Evolutionary conservation across 1,139 yeast species (phyloP), one percentile per base, ranked within the genome.

Genomic region (Diutina catenulata): DNA sequence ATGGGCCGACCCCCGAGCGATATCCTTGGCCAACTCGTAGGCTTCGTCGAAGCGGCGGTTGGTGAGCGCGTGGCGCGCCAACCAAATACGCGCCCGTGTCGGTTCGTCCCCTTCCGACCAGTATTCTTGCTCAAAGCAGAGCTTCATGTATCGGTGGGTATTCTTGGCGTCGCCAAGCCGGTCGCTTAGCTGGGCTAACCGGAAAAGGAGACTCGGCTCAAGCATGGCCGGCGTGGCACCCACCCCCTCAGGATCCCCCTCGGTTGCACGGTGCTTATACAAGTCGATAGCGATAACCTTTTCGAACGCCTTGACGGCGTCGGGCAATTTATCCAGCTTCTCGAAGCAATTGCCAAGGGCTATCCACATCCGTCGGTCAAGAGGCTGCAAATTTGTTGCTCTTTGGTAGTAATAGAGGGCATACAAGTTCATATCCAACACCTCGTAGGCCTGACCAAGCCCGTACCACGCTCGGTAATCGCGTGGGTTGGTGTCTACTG

Each of bases 381-480:
- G 59, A 1, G 97, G 97, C 49, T 82, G 88, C 44, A 93, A 65
- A 18, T 84, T 74, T 29, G 95, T 82, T 0, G 97, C 96, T 37
- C 84, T 68, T 57, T 91, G 96, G 53, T 86, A 93, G 54, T 93
- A 91, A 56, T 87, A 88, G 29, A 88, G 63, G 0, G 97, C 91
- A 52, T 88, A 93, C 47, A 86, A 67, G 55, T 84, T 94, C 96
- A 88, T 88, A 49, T 91, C 97, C 42, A 91, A 64, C 14, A 93
- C 95, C 55, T 93, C 98, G 53, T 93, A 93, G 1, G 98, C 97
- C 57, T 91, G 98, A 0, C 98, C 99, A 39, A 93, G 64, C 1
- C 98, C 98, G 57, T 91, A 91, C 99, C 98, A 93, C 0, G 98
- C 98, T 39, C 96, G 68, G 56, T 83, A 93, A 56, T 93, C 98